phyloP scores from a whole-genome alignment of 345 rosid species.

The Camelina laxa region DNA sequence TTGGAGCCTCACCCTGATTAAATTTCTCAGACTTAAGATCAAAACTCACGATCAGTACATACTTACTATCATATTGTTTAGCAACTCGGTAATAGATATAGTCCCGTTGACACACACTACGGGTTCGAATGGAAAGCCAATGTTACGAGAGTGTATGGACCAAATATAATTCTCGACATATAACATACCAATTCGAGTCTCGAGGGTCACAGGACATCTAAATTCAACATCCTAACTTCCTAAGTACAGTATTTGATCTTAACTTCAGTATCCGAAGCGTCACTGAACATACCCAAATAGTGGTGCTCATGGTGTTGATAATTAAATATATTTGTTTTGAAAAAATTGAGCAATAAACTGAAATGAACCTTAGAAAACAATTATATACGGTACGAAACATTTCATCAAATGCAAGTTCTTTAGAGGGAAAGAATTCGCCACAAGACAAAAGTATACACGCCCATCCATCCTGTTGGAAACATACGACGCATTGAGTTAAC shows the following conservation, averaged over 20 bases:
- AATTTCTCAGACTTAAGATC: neutral
- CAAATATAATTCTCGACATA: too few species aligned
- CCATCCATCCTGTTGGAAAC: neutral
- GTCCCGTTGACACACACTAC: neutral
- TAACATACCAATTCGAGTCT: too few species aligned
- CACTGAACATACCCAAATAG: too few species aligned
- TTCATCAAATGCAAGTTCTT: constrained; percentile 1
- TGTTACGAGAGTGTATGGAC: neutral
- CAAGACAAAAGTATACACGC: constrained; percentile 2
- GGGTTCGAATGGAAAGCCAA: neutral
- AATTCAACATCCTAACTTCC: too few species aligned
- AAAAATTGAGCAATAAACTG: neutral
- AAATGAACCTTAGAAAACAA: constrained; percentile 4
- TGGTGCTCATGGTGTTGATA: neutral
- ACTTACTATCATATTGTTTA: neutral
- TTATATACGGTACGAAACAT: constrained; percentile 19
- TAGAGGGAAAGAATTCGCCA: neutral
- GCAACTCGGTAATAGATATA: neutral
- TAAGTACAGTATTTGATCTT: too few species aligned
- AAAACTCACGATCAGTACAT: neutral
- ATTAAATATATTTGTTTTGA: neutral
- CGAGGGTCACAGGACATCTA: too few species aligned
- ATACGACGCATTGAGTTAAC: constrained; percentile 22
- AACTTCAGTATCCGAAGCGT: too few species aligned
- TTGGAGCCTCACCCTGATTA: neutral